Evolutionary conservation across 495 filamentous ascomycete species (phyloP), one percentile per base, ranked within the genome.

Genomic region (Usnea hakonensis): DNA sequence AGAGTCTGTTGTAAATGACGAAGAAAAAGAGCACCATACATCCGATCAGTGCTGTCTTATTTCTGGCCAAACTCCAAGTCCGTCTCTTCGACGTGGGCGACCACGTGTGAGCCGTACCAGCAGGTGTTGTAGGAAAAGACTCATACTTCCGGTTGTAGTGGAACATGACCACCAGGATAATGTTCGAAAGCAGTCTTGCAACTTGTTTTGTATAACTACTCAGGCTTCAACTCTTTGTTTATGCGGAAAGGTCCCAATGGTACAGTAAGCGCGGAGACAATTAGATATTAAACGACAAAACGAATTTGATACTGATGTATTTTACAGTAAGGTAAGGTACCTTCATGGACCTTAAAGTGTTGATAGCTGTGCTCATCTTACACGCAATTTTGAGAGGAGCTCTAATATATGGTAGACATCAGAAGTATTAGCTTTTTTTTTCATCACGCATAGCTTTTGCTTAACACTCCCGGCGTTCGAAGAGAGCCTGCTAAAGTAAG

Each of bases 1-100:
- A 57, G 7, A 63, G 21, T 23, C 59, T 2, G 9, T 36, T 46
- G 28, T 66, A 19, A 0, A 66, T n/a, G 33, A 67, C 17, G 23
- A 58, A 52, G 16, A 64, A 11, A 16, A 7, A 21, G 13, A 64
- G 50, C n/a, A 57, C 23, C 0, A 17, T 33, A 5, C 16, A 26
- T 32, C 32, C 48, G 6, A 53, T 11, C 26, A 66, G 21, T 13
- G 33, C 36, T 32, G 64, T 36, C 16, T 41, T 59, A 16, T 62
- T 58, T 41, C 58, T 58, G 23, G 55, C 58, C 35, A 65, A 5
- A 8, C n/a, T 53, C 58, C 55, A 62, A 5, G 54, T 30, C n/a
- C 36, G 26, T 48, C 26, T 53, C 33, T 40, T 65, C 1, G 55
- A 50, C 0, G 44, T 48, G 16, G 60, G 54, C 23, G 60, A 62